Base-by-base conservation (phyloP, 345 rosid species). In the Melastoma malabathricum region DNA sequence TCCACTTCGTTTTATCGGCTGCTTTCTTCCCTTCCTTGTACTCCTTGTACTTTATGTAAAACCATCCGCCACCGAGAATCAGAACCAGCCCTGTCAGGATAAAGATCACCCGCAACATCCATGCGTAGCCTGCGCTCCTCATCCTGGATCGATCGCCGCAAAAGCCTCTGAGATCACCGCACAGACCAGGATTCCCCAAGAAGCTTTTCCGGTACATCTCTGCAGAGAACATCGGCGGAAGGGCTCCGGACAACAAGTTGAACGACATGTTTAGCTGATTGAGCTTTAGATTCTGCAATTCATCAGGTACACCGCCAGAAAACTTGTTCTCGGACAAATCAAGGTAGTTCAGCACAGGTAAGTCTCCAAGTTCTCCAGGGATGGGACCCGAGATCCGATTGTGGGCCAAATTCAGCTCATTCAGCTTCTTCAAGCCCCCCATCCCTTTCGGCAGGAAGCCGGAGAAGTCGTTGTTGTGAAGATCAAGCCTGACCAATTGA, bases 1-100 rank as follows among this genome's bases (percentile, higher is more conserved):
- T 88, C 99, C 99, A 93, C 62, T 81, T 93, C 7, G 97, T 70
- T 62, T 75, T 88, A 48, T 93, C 97, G 14, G 68, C 60, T 3
- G 81, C 82, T 64, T 63, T 79, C 67, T 20, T 57, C 34, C 72
- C 82, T 55, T 73, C 74, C 81, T 81, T 73, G 76, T 74, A 83
- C 43, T 57, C 73, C 72, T 20, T 72, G 57, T 92, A 87, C 75
- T 83, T 93, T 58, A 79, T 52, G 68, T 77, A 83, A 72, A 93
- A 93, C 97, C 95, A 83, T 58, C 72, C 75, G 15, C 79, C 29
- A 3, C 97, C 99, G 9, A 76, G 70, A 53, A 85, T 63, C 16
- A 93, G 59, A 43, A 88, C 84, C 18, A 81, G 39, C 16, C 60
- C 84, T 0, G 97, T 88, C 27, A 93, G 81, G 1, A 80, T 34